phyloP scores from a whole-genome alignment of 1,139 yeast species.

The Debaryomyces coudertii region DNA sequence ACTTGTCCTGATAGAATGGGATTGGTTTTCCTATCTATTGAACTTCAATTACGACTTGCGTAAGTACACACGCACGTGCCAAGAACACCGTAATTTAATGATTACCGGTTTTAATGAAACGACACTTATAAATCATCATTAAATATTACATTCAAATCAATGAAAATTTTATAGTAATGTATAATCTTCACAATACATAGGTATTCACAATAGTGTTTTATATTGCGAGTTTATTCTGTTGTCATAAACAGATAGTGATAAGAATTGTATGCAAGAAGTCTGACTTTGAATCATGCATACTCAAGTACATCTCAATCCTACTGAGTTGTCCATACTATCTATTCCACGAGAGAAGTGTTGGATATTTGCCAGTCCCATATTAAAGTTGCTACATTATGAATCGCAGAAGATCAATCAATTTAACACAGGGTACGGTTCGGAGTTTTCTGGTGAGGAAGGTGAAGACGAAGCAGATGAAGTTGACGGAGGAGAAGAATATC shows the following conservation, averaged over 20 bases:
- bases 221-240: neutral
- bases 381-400: slow-evolving; percentile 40
- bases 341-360: slow-evolving; percentile 53
- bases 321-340: slow-evolving; percentile 49
- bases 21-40: slow-evolving; percentile 2
- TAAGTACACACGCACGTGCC: neutral
- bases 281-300: slow-evolving; percentile 27
- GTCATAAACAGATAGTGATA: neutral
- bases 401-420: slow-evolving; percentile 18
- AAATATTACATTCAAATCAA: too few relatives aligned
- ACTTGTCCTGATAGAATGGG: neutral
- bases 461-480: slow-evolving; percentile 23
- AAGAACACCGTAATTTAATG: neutral
- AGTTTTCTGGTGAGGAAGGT: slow-evolving; percentile 21
- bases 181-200: neutral
- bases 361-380: slow-evolving; percentile 51
- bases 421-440: slow-evolving; percentile 18
- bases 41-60: neutral
- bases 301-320: slow-evolving; percentile 49
- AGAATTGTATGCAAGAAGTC: neutral
- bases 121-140: neutral
- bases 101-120: neutral
- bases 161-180: slow-evolving; percentile 1
- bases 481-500: slow-evolving; percentile 15
- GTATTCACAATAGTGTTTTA: neutral